Conservation (phyloP, 2,329 filamentous ascomycete genomes). For the Monilinia aucupariae region DNA sequence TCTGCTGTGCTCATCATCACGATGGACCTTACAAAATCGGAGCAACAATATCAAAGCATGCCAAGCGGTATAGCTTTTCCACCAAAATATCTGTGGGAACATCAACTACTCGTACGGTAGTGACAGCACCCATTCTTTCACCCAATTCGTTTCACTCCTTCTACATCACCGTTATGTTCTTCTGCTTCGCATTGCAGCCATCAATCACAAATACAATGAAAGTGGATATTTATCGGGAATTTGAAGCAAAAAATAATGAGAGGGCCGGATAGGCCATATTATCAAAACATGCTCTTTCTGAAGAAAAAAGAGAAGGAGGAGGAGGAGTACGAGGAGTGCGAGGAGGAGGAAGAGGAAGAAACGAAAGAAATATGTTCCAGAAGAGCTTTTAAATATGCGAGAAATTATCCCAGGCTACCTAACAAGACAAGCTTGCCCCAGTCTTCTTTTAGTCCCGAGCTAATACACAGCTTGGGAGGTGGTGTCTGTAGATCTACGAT, state of each 20-base stretch:
- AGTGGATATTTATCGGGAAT: neutral
- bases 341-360: neutral
- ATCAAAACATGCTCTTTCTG: neutral
- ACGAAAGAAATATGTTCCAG: too few relatives aligned
- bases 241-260: neutral
- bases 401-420: too few relatives aligned
- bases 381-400: too few relatives aligned
- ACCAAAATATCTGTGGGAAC: neutral
- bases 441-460: too few relatives aligned
- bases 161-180: neutral
- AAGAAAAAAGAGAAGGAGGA: too few relatives aligned
- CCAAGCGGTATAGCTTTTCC: neutral
- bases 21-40: neutral
- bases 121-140: neutral
- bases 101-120: too few relatives aligned
- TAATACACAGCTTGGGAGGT: too few relatives aligned
- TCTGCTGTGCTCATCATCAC: neutral
- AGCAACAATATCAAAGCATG: neutral
- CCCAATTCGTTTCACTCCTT: neutral
- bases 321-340: too few relatives aligned
- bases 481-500: too few relatives aligned
- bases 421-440: too few relatives aligned
- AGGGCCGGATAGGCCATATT: neutral
- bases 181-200: neutral
- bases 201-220: neutral